Percentiles rank a stretch among this genome's conserved stretches.
Evolutionary conservation across 2,329 filamentous ascomycete genomes (phyloP).

Genomic region (Dactylellina haptotyla): DNA sequence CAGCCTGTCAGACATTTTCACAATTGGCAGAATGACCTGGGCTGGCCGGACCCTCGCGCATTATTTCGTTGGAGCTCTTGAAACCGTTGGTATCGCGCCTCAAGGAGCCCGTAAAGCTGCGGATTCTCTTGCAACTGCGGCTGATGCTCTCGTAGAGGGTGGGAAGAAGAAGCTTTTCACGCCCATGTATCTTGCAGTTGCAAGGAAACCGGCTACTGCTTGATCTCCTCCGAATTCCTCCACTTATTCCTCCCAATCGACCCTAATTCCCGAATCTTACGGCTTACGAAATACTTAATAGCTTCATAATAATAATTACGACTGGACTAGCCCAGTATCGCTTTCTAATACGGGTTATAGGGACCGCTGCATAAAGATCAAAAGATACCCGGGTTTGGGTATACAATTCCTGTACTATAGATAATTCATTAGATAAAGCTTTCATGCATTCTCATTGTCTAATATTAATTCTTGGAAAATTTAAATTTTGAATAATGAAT

Average conservation of each 20-base stretch:
- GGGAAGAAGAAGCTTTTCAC: conserved; percentile 89
- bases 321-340: neutral
- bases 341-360: neutral
- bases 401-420: conserved; percentile 1
- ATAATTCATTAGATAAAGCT: neutral
- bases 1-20: conserved; percentile 80
- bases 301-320: neutral
- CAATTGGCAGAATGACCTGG: conserved; percentile 88
- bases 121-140: conserved; percentile 82
- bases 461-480: neutral
- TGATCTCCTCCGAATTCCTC: conserved; percentile 15
- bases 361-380: too few species aligned
- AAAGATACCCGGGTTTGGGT: neutral
- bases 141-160: conserved; percentile 86
- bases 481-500: too few species aligned
- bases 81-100: conserved; percentile 79
- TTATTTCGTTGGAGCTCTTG: conserved; percentile 78
- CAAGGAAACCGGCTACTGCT: conserved; percentile 74
- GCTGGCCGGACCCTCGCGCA: conserved; percentile 80
- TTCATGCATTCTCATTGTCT: neutral
- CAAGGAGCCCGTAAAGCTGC: conserved; percentile 93
- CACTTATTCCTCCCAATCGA: neutral
- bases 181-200: conserved; percentile 98
- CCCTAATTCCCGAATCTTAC: conserved; percentile 2
- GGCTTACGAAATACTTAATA: conserved; percentile 22